phyloP scores from a whole-genome alignment of 225 moss, liverwort and hornwort genomes.

The Rhytidiadelphus loreus region DNA sequence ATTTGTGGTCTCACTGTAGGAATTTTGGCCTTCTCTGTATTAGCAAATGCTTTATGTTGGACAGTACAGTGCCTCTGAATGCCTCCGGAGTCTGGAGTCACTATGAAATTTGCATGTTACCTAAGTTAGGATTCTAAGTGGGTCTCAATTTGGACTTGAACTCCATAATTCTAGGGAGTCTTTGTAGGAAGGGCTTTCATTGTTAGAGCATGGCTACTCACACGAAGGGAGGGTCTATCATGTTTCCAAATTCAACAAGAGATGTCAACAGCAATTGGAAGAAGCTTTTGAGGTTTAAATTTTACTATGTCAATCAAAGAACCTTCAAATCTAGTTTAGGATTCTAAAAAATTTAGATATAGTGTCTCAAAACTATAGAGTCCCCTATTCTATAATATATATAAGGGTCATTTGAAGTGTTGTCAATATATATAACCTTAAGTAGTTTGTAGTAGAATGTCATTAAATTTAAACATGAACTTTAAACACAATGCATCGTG shows the following conservation, averaged over 20 bases:
- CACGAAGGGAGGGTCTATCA: too few species aligned
- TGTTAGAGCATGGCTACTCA: not conserved
- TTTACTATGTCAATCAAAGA: not conserved
- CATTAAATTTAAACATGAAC: not conserved
- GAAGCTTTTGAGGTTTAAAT: fast-evolving
- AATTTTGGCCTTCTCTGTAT: not conserved
- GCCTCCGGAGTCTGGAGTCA: not conserved
- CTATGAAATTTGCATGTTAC: not conserved
- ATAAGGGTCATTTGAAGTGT: not conserved
- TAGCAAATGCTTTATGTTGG: not conserved
- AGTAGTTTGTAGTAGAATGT: not conserved
- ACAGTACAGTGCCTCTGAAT: not conserved
- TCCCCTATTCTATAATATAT: not conserved
- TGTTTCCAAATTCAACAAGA: not conserved
- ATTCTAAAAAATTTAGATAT: too few species aligned
- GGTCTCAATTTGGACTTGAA: not conserved
- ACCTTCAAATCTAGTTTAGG: not conserved
- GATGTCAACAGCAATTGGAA: not conserved
- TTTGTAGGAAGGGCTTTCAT: too few species aligned
- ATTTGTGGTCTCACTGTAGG: not conserved
- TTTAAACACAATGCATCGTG: not conserved
- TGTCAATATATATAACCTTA: not conserved
- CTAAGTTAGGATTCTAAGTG: not conserved
- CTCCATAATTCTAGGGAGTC: not conserved
- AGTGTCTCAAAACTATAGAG: not conserved